A percentile compares a stretch with the other conserved stretches of the same genome.
Evolutionary conservation across 2,329 filamentous ascomycete species (phyloP).

Genomic region (Claviceps quebecensis): DNA sequence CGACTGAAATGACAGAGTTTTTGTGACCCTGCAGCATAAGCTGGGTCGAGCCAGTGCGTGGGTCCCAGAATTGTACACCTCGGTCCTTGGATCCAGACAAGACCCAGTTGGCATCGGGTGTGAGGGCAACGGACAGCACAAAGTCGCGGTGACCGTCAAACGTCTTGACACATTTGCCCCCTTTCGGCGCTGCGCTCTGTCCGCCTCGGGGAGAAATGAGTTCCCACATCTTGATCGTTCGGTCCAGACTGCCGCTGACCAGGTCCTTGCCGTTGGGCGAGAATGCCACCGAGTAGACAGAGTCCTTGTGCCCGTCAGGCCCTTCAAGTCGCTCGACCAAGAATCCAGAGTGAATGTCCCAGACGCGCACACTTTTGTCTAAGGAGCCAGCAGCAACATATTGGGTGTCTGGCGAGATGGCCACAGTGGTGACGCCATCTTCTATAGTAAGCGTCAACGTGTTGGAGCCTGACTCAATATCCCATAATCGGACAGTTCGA

Average conservation of each 20-base stretch:
- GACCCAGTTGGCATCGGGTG: slow-evolving; percentile 88
- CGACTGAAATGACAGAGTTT: slow-evolving; percentile 96
- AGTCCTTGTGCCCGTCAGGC: slow-evolving; percentile 89
- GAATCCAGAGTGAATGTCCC: slow-evolving; percentile 78
- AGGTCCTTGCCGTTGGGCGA: slow-evolving; percentile 85
- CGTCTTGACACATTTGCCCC: slow-evolving; percentile 86
- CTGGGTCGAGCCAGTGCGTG: slow-evolving; percentile 80
- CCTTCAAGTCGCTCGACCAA: slow-evolving; percentile 86
- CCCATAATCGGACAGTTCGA: slow-evolving; percentile 88
- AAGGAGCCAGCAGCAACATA: slow-evolving; percentile 89
- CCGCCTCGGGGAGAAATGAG: slow-evolving; percentile 59
- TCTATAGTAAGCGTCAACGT: slow-evolving; percentile 82
- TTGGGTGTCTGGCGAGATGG: slow-evolving; percentile 89
- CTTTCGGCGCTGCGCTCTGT: slow-evolving; percentile 55
- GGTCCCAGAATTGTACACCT: slow-evolving; percentile 98
- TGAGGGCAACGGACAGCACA: slow-evolving; percentile 87
- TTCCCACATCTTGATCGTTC: slow-evolving; percentile 99
- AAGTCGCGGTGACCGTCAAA: slow-evolving; percentile 98
- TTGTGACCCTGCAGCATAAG: slow-evolving; percentile 98
- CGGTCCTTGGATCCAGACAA: slow-evolving; percentile 95
- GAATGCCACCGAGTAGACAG: slow-evolving; percentile 92
- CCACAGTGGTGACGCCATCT: slow-evolving; percentile 93
- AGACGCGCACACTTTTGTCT: slow-evolving; percentile 95
- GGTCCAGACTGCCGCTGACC: slow-evolving; percentile 87
- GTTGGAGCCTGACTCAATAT: slow-evolving; percentile 73